Evolutionary conservation across 805 yeast species (phyloP), one percentile per base, ranked within the genome.

Genomic region (Sugiyamaella mastotermitis): DNA sequence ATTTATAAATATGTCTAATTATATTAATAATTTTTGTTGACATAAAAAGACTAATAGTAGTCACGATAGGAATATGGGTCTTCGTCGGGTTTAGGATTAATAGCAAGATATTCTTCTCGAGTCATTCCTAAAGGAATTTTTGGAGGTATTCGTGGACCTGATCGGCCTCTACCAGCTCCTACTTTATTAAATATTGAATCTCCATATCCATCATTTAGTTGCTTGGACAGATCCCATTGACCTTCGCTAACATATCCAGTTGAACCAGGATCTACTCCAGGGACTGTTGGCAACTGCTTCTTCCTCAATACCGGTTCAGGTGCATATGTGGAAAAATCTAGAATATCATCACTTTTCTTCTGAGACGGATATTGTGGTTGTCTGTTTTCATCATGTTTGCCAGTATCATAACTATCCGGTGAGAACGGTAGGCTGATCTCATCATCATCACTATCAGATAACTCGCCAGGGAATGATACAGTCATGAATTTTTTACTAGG

Each of bases 181-280:
- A 45, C 47, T n/a, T 42, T 42, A 29, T 46, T 46, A 38, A 55
- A 55, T 34, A 60, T 46, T 4, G 64, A 57, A 24, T 56, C 63
- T 11, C 58, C 58, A 36, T 58, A 61, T 22, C 63, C 57, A 27
- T 52, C 61, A 33, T 61, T 61, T 42, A 61, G 55, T 39, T 59
- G 58, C 29, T 51, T 44, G n/a, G 52, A 42, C 3, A 52, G 33
- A 24, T 50, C 53, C 56, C 56, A 52, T 22, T 52, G 55, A 6
- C 56, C 56, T 24, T 49, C 49, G 4, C 56, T 55, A 11, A 37
- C 21, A 35, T 51, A 51, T 7, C 51, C 53, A 4, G 46, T 41
- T 4, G 33, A 16, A 3, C 56, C 55, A 8, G 53, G 51, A 15
- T 49, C 55, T 10, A 51, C 42, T 3, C 31, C 43, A 3, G 55